phyloP scores from a whole-genome alignment of 129 eudicot genomes.

The Smallanthus sonchifolius region DNA sequence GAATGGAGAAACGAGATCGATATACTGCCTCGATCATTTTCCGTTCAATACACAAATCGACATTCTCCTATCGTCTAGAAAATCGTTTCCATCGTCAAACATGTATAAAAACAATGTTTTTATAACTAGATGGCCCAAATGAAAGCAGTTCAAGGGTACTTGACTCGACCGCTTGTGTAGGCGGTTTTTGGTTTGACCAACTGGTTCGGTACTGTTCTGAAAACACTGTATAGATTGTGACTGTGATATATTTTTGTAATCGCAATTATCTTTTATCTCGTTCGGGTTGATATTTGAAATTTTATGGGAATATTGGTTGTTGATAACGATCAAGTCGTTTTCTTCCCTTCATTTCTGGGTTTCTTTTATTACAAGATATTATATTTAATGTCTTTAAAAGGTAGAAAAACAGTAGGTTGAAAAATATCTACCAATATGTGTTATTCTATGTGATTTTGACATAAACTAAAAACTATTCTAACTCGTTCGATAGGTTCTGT shows the following conservation, averaged over 20 bases:
- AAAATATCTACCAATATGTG: background rate
- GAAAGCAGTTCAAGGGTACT: background rate
- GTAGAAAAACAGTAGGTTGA: background rate
- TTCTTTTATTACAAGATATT: background rate
- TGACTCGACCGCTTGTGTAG: background rate
- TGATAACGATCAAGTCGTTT: conserved; percentile 22
- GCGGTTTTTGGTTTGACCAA: background rate
- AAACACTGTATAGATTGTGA: background rate
- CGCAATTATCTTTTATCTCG: background rate
- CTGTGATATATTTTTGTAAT: background rate
- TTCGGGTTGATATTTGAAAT: background rate
- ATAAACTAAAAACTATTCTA: background rate
- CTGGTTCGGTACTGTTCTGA: background rate
- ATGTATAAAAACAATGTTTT: background rate
- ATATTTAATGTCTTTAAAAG: background rate
- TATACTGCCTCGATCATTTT: conserved; percentile 39
- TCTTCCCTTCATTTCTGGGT: background rate
- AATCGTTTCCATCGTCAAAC: background rate
- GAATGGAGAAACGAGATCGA: conserved; percentile 37
- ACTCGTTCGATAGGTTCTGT: background rate
- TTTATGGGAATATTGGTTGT: background rate
- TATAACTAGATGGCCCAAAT: background rate
- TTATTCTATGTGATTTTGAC: background rate
- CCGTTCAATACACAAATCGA: conserved; percentile 35
- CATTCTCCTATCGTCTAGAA: conserved; percentile 5